Evolutionary conservation across 2,329 filamentous ascomycete species (phyloP).

Genomic region (Microdochium bolleyi): DNA sequence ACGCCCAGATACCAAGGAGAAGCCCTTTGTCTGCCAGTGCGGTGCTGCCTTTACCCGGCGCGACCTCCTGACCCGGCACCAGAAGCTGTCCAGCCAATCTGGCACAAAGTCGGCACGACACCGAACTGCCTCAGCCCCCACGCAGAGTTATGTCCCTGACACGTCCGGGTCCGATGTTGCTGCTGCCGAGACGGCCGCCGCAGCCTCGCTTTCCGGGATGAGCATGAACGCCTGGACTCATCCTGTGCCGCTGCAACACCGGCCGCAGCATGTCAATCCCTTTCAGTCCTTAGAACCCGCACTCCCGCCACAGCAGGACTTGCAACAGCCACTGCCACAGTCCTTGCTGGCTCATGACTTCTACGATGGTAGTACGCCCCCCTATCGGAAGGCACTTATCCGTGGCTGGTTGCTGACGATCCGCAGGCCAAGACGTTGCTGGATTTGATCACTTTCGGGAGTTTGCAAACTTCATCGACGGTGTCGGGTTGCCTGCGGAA

Average conservation of each 20-base stretch:
- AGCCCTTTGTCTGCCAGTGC: conserved; percentile 35
- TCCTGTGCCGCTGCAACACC: background rate
- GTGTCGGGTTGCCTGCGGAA: conserved; percentile 26
- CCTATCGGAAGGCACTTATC: background rate
- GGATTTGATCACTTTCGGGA: conserved; percentile 25
- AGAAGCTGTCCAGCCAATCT: conserved; percentile 22
- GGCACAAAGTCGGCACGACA: conserved; percentile 21
- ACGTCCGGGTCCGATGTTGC: conserved; percentile 16
- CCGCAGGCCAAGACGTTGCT: conserved; percentile 4
- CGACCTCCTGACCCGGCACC: conserved; percentile 34
- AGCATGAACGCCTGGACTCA: conserved; percentile 15
- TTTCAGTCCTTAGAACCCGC: background rate
- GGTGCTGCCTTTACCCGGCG: conserved; percentile 34
- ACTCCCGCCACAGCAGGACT: background rate
- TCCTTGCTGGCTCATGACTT: conserved; percentile 6
- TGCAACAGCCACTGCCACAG: conserved; percentile 3
- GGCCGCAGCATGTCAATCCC: background rate
- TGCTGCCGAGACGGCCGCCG: conserved; percentile 16
- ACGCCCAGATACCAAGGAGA: conserved; percentile 35
- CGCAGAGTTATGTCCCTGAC: conserved; percentile 14
- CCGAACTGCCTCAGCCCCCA: conserved; percentile 7
- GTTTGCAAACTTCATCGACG: conserved; percentile 28
- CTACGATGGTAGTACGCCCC: conserved; percentile 11
- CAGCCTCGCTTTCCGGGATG: conserved; percentile 23
- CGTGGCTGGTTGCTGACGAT: background rate